Evolutionary conservation across 2,329 filamentous ascomycete species (phyloP), one percentile per base, ranked within the genome.

Genomic region (Rutstroemia sydowiana): DNA sequence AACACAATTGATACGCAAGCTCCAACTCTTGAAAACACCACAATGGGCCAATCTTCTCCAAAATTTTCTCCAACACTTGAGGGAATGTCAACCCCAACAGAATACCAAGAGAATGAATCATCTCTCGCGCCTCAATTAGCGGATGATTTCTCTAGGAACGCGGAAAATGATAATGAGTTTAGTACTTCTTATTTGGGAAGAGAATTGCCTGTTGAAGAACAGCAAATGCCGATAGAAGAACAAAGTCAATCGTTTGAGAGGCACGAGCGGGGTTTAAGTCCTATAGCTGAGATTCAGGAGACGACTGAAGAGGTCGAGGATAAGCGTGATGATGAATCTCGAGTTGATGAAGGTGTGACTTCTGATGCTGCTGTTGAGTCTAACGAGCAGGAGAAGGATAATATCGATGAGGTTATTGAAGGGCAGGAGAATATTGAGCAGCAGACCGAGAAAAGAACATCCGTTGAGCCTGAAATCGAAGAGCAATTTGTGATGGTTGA

Each of bases 121-220:
- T 51, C 54, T 26, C 43, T 56, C 23, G 51, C 55, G 14, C 55
- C 28, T 20, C 57, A 59, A 32, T 44, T 53, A 39, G 54, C 62
- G 49, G 58, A 57, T 37, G 62, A 65, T 39, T 63, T 63, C 47
- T 56, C 51, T 18, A 54, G 50, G 3, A 44, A 49, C 2, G 26
- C 45, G 5, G 51, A 62, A 45, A 59, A 61, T 23, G 57, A 61
- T 18, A 61, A 63, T 45, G 62, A 56, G 48, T 45, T 13, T 23
- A 18, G 31, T 43, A 32, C 42, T 21, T 23, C 34, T 5, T n/a
- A n/a, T n/a, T n/a, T n/a, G n/a, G n/a, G n/a, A n/a, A n/a, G n/a
- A n/a, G n/a, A n/a, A n/a, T n/a, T n/a, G n/a, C n/a, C n/a, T n/a
- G n/a, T n/a, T n/a, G n/a, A n/a, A n/a, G n/a, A n/a, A n/a, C 28